Evolutionary conservation across 192 early-diverging fungal genomes (phyloP).

Genomic region (Backusella tuberculispora): DNA sequence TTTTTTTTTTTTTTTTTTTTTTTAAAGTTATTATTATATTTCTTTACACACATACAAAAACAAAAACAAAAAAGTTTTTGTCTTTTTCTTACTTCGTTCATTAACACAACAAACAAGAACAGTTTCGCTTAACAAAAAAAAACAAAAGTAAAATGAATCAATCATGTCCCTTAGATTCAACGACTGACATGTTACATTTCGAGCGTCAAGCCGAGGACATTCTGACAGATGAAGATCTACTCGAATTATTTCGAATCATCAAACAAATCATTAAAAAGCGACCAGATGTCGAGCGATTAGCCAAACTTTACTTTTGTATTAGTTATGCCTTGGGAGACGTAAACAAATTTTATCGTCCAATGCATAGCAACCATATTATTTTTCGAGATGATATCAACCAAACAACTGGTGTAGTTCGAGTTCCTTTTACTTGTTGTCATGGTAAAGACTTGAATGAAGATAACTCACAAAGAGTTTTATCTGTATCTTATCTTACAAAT

Average conservation of each 20-base stretch:
- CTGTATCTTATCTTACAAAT: constrained; percentile 7
- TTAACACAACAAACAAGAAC: not conserved
- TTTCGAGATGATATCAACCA: constrained; percentile 25
- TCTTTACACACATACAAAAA: too few species aligned
- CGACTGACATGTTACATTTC: constrained; percentile 19
- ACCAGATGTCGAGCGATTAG: constrained; percentile 32
- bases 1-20: too few species aligned
- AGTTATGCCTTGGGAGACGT: constrained; percentile 36
- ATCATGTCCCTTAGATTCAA: not conserved
- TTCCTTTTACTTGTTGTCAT: not conserved
- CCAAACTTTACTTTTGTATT: constrained; percentile 37
- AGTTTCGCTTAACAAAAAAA: not conserved
- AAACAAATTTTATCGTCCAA: constrained; percentile 29
- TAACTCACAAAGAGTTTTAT: not conserved
- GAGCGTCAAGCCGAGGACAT: constrained; percentile 41
- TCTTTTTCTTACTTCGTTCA: not conserved
- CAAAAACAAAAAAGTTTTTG: not conserved
- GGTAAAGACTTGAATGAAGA: not conserved
- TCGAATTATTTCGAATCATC: constrained; percentile 39
- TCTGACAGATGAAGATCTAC: constrained; percentile 38
- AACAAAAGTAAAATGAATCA: not conserved
- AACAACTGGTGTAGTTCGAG: not conserved
- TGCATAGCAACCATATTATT: constrained; percentile 25
- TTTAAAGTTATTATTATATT: too few species aligned
- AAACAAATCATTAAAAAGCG: constrained; percentile 38